Base-by-base conservation (phyloP, 2,329 filamentous ascomycete genomes). In the Curvularia hawaiiensis region DNA sequence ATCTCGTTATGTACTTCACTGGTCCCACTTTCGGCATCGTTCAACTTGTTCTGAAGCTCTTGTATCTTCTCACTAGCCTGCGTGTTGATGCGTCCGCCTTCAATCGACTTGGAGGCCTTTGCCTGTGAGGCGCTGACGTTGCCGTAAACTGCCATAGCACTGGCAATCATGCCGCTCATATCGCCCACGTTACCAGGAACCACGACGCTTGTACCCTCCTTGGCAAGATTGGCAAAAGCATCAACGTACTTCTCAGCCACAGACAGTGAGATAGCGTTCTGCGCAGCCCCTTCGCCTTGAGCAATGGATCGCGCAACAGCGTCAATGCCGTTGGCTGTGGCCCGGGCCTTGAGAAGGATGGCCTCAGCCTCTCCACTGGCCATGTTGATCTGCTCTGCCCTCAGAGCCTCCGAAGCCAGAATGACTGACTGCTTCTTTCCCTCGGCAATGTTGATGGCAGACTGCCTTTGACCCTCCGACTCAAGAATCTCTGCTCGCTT, bases 231-330 rank as follows among this genome's bases (percentile, higher is more conserved):
- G 66, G 85, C 89, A 72, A 98, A 99, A 4, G 95, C 95, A 45
- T 96, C 94, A 51, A 99, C 95, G 70, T 99, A 99, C 79, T 97
- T 97, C 84, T 99, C 95, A 0, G 95, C 95, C 9, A 99, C 91
- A 14, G 85, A 91, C 61, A 99, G 79, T 70, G 91, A 93, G 44
- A 99, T 85, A 26, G 95, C 95, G 33, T 87, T 86, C 74, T 95
- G 90, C 2, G 95, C 95, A 54, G 88, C 84, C 54, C 86, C 84
- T 64, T 89, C 83, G 55, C 93, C 93, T 47, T 88, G 80, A 18
- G 84, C 81, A 60, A 98, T 96, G 43, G 88, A 84, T 60, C 83
- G 81, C 6, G 91, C 91, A 14, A 99, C 92, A 26, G 90, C 89
- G 59, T 96, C 91, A 67, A 99, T 96, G 40, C 94, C 95, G 28